Conservation (phyloP, 345 rosid species). For the Microcos paniculata region DNA sequence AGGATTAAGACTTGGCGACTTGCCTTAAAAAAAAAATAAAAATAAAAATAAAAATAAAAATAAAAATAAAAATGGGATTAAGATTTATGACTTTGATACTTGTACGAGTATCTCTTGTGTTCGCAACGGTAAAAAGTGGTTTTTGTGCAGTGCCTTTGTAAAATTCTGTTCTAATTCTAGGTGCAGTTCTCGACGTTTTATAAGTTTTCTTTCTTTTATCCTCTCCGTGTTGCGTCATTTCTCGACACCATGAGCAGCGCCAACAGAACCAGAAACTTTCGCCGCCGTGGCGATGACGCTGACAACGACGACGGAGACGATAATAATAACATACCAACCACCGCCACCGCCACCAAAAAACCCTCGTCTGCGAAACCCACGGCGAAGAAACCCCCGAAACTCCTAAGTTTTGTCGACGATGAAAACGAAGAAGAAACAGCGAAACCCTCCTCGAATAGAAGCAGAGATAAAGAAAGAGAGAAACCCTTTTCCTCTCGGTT, state of each 20-base stretch:
- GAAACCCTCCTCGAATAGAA: constrained; percentile 27
- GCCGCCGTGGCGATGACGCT: constrained; percentile 66
- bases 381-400: constrained; percentile 47
- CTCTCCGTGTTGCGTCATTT: neutral
- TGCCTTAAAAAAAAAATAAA: no score
- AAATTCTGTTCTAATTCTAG: neutral
- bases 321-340: constrained; percentile 10
- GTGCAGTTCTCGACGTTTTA: no score
- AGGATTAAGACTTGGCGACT: no score
- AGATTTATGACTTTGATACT: no score
- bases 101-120: no score
- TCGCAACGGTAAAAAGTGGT: no score
- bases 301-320: constrained; percentile 30
- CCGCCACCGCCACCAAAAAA: constrained; percentile 19
- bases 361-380: constrained; percentile 53
- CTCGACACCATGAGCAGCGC: constrained; percentile 39
- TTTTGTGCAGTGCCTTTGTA: no score
- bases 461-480: neutral
- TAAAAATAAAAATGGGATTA: no score
- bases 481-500: constrained; percentile 24
- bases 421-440: constrained; percentile 49
- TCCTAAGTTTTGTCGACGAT: constrained; percentile 91
- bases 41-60: no score
- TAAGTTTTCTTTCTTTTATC: no score
- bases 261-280: constrained; percentile 66